Base-by-base conservation (phyloP, 139 green algal species). In the Chlorella vulgaris region DNA sequence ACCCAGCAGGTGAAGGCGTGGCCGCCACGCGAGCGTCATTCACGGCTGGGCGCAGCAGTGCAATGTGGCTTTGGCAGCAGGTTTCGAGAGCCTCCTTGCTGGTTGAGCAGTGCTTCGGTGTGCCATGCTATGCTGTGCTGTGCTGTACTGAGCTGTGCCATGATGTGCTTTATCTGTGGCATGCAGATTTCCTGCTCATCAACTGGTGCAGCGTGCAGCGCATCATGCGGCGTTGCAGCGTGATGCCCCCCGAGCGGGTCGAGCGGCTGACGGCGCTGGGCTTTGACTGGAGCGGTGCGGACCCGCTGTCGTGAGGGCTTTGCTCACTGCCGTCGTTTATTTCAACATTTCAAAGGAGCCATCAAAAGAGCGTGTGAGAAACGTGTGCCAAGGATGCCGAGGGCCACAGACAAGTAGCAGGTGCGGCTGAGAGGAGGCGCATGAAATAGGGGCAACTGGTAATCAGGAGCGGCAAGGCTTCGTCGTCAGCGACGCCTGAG, bases 201-300 rank as follows among this genome's bases (percentile, higher is more conserved):
- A 95, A 95, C 80, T 95, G 92, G 91, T 93, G 84, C 73, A 78
- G 70, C 19, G 81, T 94, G 7, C 91, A 94, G 83, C 83, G 91
- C 42, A 89, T 93, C 39, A 91, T 88, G 26, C 70, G 82, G 22
- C 79, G 92, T 33, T 89, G 78, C 66, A 43, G 84, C 7, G 84
- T 90, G 51, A 71, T 96, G 58, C 38, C 65, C 0, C 47, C 81
- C 18, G 75, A 85, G 18, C 69, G 90, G 8, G 65, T 87, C 28
- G 61, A 76, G 7, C 22, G 85, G 66, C 86, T 96, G 40, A 81
- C 91, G 43, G 81, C 66, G 24, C 69, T 91, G 31, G 90, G 82
- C 1, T 96, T 96, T 85, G 92, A 95, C 83, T 96, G 90, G 90
- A 90, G 58, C 0, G 91, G 89, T 1, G 84, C 90, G 6, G 92